Evolutionary conservation across 495 filamentous ascomycete genomes (phyloP).

Genomic region (Penicillium daleae): DNA sequence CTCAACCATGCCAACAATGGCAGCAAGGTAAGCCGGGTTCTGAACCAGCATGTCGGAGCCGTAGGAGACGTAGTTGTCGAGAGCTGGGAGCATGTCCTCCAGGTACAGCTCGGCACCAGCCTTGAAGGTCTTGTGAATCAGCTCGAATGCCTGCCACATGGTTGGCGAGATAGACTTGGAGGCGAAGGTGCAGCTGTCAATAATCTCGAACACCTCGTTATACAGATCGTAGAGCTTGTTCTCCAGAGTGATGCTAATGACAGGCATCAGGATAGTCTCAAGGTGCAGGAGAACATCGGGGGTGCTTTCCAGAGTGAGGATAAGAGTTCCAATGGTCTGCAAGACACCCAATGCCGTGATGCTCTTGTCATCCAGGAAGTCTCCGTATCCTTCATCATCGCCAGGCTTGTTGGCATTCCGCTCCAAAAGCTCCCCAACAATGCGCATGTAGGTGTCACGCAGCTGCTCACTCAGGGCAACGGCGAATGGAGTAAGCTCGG

Average conservation of each 20-base stretch:
- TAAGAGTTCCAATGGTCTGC: conserved; percentile 96
- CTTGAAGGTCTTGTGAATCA: conserved; percentile 97
- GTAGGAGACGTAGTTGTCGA: conserved; percentile 96
- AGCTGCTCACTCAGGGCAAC: conserved; percentile 96
- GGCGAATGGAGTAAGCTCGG: conserved; percentile 96
- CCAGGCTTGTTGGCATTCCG: conserved; percentile 70
- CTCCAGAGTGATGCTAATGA: conserved; percentile 92
- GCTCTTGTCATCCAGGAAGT: conserved; percentile 97
- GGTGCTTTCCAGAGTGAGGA: conserved; percentile 94
- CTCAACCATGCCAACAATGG: conserved; percentile 81
- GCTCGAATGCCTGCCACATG: conserved; percentile 98
- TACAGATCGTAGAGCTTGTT: conserved; percentile 98
- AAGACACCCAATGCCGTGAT: conserved; percentile 95
- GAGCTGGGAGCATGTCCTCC: conserved; percentile 97
- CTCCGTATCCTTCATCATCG: conserved; percentile 78
- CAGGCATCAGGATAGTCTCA: conserved; percentile 94
- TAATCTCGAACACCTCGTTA: conserved; percentile 98
- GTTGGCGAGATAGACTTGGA: conserved; percentile 92
- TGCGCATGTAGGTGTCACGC: conserved; percentile 92
- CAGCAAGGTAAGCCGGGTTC: conserved; percentile 83
- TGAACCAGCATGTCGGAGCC: conserved; percentile 77
- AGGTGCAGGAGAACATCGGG: conserved; percentile 92
- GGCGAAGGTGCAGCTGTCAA: conserved; percentile 98
- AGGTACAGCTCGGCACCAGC: conserved; percentile 94
- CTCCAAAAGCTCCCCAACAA: conserved; percentile 88